phyloP scores from a whole-genome alignment of 495 filamentous ascomycete genomes.

The Barbatosphaeria neglecta region DNA sequence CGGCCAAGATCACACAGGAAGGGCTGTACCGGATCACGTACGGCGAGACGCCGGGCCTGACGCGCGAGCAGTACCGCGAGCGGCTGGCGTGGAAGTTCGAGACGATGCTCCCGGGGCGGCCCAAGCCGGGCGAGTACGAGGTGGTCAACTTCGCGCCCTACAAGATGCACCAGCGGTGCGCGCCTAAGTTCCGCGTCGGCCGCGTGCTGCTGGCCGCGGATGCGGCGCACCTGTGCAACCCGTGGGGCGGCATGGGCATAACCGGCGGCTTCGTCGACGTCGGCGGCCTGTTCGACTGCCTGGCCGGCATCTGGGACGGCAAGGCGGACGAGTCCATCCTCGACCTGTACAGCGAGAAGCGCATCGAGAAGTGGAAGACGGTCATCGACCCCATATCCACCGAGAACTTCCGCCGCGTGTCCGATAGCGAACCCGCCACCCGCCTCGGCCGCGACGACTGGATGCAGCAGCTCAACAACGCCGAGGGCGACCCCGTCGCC shows the following conservation, averaged over 20 bases:
- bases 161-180: constrained; percentile 51
- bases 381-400: constrained; percentile 46
- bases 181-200: constrained; percentile 42
- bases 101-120: constrained; percentile 45
- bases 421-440: constrained; percentile 21
- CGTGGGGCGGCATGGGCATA: constrained; percentile 48
- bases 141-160: constrained; percentile 46
- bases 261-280: constrained; percentile 52
- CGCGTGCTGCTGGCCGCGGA: constrained; percentile 47
- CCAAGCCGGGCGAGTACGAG: constrained; percentile 44
- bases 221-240: constrained; percentile 48
- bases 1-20: constrained; percentile 43
- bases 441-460: constrained; percentile 25
- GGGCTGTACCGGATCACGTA: constrained; percentile 51
- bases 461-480: constrained; percentile 23
- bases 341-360: constrained; percentile 43
- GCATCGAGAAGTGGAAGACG: constrained; percentile 42
- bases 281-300: constrained; percentile 44
- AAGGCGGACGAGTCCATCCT: constrained; percentile 45
- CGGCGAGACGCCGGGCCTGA: constrained; percentile 40
- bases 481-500: constrained; percentile 15
- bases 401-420: constrained; percentile 36
- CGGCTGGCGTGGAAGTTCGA: constrained; percentile 43
- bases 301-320: constrained; percentile 43
- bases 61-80: constrained; percentile 38